phyloP scores from a whole-genome alignment of 352 stramenopile species.

The Globisporangium emineosum region DNA sequence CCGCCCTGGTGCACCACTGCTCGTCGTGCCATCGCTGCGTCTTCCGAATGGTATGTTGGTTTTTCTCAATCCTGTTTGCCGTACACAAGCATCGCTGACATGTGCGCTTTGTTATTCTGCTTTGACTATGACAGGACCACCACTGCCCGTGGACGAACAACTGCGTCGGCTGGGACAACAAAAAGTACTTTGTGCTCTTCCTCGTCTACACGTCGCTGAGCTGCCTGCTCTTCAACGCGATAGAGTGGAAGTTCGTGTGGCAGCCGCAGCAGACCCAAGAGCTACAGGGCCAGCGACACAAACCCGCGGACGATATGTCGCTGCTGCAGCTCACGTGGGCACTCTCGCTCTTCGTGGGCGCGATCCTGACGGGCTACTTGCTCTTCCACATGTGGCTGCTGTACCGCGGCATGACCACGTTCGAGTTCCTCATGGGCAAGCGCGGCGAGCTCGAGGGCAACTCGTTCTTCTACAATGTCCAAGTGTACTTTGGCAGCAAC shows the following conservation, averaged over 20 bases:
- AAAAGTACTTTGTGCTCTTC: conserved; percentile 84
- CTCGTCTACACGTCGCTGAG: conserved; percentile 70
- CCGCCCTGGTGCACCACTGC: conserved; percentile 67
- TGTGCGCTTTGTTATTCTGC: neutral
- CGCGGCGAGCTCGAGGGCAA: conserved; percentile 46
- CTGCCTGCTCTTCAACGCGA: conserved; percentile 53
- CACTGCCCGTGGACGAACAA: conserved; percentile 86
- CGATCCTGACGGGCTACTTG: conserved; percentile 64
- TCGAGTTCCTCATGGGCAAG: conserved; percentile 63
- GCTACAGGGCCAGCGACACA: neutral
- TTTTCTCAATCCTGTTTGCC: neutral
- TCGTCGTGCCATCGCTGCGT: conserved; percentile 70
- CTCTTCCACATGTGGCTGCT: conserved; percentile 77
- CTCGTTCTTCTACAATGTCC: conserved; percentile 44
- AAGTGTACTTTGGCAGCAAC: conserved; percentile 65
- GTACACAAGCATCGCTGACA: neutral
- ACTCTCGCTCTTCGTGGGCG: conserved; percentile 51
- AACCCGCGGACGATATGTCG: conserved; percentile 18
- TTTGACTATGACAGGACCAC: conserved; percentile 40
- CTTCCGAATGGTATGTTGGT: conserved; percentile 54
- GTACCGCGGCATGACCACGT: conserved; percentile 58
- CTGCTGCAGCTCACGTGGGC: conserved; percentile 45
- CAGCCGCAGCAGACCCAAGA: neutral
- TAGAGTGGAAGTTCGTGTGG: conserved; percentile 32
- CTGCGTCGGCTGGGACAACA: conserved; percentile 83